phyloP scores from a whole-genome alignment of 495 filamentous ascomycete species.

The Tuber calosporum region DNA sequence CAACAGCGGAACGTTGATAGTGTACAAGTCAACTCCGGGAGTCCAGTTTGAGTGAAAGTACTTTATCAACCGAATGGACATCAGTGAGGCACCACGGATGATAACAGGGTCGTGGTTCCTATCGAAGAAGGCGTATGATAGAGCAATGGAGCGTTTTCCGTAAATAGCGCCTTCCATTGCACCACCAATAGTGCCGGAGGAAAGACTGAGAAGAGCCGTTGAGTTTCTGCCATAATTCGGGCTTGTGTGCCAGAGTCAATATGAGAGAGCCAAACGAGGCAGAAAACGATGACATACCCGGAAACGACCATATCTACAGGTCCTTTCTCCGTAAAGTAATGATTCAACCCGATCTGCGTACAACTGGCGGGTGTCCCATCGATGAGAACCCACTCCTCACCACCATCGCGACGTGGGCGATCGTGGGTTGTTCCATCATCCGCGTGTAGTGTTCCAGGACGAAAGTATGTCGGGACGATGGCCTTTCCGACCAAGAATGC shows the following conservation, averaged over 20 bases:
- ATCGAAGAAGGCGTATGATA: conserved; percentile 81
- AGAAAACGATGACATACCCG: conserved; percentile 44
- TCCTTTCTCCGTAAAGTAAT: conserved; percentile 72
- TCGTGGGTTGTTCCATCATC: conserved; percentile 62
- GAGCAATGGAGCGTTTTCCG: conserved; percentile 64
- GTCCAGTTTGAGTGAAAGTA: conserved; percentile 69
- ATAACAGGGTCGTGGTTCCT: conserved; percentile 70
- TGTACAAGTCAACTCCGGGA: conserved; percentile 68
- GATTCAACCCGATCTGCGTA: conserved; percentile 80
- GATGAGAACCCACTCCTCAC: conserved; percentile 89
- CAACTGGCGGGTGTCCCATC: conserved; percentile 82
- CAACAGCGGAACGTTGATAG: conserved; percentile 78
- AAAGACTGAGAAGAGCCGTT: conserved; percentile 84
- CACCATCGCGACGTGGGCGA: conserved; percentile 49
- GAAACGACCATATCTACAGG: conserved; percentile 78
- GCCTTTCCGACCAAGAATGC: conserved; percentile 84
- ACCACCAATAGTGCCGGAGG: conserved; percentile 79
- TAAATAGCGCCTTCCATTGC: conserved; percentile 91
- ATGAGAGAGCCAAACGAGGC: background rate
- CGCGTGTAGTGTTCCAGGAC: conserved; percentile 55
- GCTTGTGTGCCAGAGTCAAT: background rate
- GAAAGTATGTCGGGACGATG: conserved; percentile 83
- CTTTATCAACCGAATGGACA: conserved; percentile 68
- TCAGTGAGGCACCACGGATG: conserved; percentile 63
- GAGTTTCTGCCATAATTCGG: conserved; percentile 95